Evolutionary conservation across 2,329 filamentous ascomycete genomes (phyloP).

Genomic region (Xylariaceae sp.): DNA sequence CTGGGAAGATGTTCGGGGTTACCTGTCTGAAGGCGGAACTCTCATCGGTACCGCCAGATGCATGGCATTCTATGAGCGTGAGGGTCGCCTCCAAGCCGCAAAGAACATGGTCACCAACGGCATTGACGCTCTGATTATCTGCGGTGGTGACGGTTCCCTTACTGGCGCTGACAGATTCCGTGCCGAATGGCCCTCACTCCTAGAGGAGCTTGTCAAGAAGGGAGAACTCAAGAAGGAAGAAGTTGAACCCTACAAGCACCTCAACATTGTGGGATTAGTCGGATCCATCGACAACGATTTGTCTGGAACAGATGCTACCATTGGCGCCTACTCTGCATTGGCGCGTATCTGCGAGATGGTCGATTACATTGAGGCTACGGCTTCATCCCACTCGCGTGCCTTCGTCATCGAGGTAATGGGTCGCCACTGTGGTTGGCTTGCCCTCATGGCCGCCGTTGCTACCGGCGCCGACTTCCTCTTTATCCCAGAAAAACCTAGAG

Average conservation of each 20-base stretch:
- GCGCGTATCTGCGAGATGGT: constrained; percentile 92
- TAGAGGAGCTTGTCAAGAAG: constrained; percentile 75
- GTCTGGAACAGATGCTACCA: constrained; percentile 93
- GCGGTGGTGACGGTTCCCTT: constrained; percentile 91
- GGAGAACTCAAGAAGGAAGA: constrained; percentile 67
- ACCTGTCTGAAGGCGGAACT: constrained; percentile 88
- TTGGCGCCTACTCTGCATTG: constrained; percentile 92
- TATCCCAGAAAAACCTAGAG: constrained; percentile 87
- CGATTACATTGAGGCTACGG: constrained; percentile 94
- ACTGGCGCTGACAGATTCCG: constrained; percentile 94
- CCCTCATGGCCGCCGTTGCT: constrained; percentile 90
- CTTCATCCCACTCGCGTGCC: constrained; percentile 86
- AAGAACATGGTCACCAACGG: constrained; percentile 92
- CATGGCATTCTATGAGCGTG: constrained; percentile 84
- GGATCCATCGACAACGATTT: constrained; percentile 99
- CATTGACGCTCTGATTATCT: constrained; percentile 94
- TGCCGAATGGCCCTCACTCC: constrained; percentile 80
- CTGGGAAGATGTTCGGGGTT: constrained; percentile 94
- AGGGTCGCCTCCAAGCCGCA: constrained; percentile 76
- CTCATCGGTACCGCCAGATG: constrained; percentile 93
- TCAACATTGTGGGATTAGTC: constrained; percentile 95
- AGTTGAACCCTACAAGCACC: constrained; percentile 68
- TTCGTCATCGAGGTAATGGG: constrained; percentile 99
- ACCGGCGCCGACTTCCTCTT: constrained; percentile 96
- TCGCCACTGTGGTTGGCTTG: constrained; percentile 94